phyloP scores from a whole-genome alignment of 257 asterid species.

The Verbena officinalis region DNA sequence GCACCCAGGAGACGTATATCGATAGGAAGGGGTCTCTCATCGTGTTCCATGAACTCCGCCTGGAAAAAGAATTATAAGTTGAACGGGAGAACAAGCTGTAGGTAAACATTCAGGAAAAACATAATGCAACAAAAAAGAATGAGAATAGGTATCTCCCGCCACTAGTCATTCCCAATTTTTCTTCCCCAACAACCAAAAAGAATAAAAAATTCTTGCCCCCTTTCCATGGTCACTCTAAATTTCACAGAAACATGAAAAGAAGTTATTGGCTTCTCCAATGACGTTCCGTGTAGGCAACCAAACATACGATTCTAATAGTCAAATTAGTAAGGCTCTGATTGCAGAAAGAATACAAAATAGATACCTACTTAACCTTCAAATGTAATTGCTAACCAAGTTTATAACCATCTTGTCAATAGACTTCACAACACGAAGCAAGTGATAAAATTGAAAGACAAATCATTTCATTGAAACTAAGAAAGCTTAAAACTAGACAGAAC shows the following conservation, averaged over 20 bases:
- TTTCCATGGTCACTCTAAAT: neutral
- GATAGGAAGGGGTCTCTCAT: constrained; percentile 95
- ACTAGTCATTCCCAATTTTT: constrained; percentile 18
- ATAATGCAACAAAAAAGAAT: constrained; percentile 20
- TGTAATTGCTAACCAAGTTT: neutral
- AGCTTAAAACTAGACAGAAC: constrained; percentile 11
- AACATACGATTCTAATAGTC: neutral
- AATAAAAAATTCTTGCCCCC: neutral
- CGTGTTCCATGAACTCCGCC: constrained; percentile 99
- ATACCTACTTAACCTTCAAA: constrained; percentile 4
- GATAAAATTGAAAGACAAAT: constrained; percentile 7
- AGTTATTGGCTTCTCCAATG: neutral
- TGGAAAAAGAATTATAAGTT: constrained; percentile 41
- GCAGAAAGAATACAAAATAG: constrained; percentile 7
- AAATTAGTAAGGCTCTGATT: neutral
- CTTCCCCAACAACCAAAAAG: constrained; percentile 11
- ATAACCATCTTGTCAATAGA: constrained; percentile 21
- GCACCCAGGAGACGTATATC: constrained; percentile 99
- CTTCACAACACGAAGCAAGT: constrained; percentile 4
- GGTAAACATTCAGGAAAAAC: constrained; percentile 20
- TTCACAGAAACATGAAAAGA: neutral
- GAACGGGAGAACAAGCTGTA: constrained; percentile 27
- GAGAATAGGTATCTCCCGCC: constrained; percentile 12
- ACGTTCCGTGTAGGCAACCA: constrained; percentile 20
- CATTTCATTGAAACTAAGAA: constrained; percentile 9